Percentiles rank a stretch among this genome's conserved stretches.
phyloP scores from a whole-genome alignment of 208 protist genomes.

The Acanthamoeba lenticulata region DNA sequence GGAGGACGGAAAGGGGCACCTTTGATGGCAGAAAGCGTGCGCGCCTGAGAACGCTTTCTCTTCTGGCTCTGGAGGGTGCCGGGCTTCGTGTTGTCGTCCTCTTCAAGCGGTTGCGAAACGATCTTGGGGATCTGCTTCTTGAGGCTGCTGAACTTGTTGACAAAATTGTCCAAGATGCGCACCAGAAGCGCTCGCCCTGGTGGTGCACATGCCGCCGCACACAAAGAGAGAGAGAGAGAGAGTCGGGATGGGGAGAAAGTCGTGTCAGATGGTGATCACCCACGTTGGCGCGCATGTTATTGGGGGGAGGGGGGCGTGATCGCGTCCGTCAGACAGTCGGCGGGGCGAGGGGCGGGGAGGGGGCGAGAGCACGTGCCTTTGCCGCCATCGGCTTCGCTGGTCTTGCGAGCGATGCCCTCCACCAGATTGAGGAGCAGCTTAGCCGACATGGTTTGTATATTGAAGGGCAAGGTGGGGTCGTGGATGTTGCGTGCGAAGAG shows the following conservation, averaged over 20 bases:
- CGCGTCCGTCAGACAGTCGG: neutral
- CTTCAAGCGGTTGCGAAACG: neutral
- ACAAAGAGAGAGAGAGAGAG: neutral
- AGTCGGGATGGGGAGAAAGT: neutral
- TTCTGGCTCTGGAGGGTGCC: conserved; percentile 26
- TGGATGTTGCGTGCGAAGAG: conserved; percentile 89
- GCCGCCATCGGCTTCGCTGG: conserved; percentile 69
- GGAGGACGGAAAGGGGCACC: neutral
- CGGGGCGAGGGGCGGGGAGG: neutral
- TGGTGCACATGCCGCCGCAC: neutral
- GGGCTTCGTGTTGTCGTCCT: neutral
- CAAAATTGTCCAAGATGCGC: conserved; percentile 85
- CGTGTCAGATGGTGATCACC: too few relatives aligned
- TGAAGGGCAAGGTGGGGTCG: conserved; percentile 83
- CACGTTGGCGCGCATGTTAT: too few relatives aligned
- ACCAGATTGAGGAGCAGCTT: conserved; percentile 89
- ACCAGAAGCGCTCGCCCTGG: conserved; percentile 81
- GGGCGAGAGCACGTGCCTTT: conserved; percentile 32
- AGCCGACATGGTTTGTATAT: conserved; percentile 88
- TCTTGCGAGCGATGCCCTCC: conserved; percentile 85
- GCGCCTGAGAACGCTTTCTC: neutral
- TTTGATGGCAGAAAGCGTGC: conserved; percentile 23
- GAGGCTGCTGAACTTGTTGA: conserved; percentile 86
- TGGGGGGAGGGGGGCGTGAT: neutral
- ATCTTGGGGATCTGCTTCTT: conserved; percentile 64